Evolutionary conservation across 495 filamentous ascomycete genomes (phyloP), one percentile per base, ranked within the genome.

Genomic region (Trichoderma gamsii): DNA sequence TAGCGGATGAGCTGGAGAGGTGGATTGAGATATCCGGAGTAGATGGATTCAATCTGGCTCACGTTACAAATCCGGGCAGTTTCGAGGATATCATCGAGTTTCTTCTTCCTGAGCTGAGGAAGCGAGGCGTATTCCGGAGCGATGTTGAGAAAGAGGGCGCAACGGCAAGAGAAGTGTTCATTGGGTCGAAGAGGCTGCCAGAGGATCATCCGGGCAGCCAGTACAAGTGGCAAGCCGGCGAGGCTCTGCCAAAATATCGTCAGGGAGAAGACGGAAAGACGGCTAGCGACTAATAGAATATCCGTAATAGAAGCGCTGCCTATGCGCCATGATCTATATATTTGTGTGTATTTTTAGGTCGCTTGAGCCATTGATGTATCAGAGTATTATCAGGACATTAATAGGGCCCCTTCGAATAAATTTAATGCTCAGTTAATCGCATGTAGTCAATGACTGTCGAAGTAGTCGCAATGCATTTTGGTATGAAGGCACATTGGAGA

Each of bases 21-120:
- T 89, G 87, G 88, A 76, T 87, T 2, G 67, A 78, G 27, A 86
- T 88, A 69, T 86, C 83, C 0, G 86, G 87, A 73, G 77, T 89
- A 16, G 87, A 90, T 76, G 87, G 86, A 23, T 89, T 88, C 71
- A 89, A 88, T 64, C 71, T 88, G 38, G 75, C 71, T 11, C 77
- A 80, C 68, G 79, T 81, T 15, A 79, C 79, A 0, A 80, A 78
- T 29, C 79, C 79, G 12, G 79, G 79, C 13, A 77, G 77, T 9
- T 83, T 80, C 44, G 78, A 79, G 68, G 80, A 83, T 18, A 71
- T 83, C 18, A 78, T 83, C 38, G 79, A 83, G 61, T 70, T 81
- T 21, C 68, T 82, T 65, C 72, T 82, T 12, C 80, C 80, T 11
- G 79, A 80, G 69, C 66, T 81, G 23, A 71, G 78, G 44, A 73